Evolutionary conservation across 2,329 filamentous ascomycete species (phyloP).

Genomic region (Exophiala phaeomuriformis): DNA sequence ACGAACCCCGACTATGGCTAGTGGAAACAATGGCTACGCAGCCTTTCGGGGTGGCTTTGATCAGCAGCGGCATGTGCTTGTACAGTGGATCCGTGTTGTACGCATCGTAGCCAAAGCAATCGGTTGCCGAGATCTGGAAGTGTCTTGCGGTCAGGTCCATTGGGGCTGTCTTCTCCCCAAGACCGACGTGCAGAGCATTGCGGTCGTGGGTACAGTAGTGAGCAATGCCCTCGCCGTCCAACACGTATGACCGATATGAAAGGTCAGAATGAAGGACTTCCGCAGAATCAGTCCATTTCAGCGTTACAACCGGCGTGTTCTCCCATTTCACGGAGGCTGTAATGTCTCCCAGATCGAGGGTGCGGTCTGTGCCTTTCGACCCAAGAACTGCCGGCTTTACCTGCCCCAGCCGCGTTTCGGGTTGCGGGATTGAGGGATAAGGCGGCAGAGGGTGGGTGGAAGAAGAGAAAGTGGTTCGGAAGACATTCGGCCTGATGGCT

Average conservation of each 20-base stretch:
- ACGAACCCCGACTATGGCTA: conserved; percentile 56
- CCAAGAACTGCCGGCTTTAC: conserved; percentile 17
- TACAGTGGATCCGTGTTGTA: conserved; percentile 65
- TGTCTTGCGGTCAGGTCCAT: conserved; percentile 63
- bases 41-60: conserved; percentile 58
- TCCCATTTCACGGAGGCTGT: conserved; percentile 54
- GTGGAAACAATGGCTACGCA: conserved; percentile 63
- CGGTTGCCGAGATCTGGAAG: conserved; percentile 61
- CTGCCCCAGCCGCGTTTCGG: conserved; percentile 34
- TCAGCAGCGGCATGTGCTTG: conserved; percentile 66
- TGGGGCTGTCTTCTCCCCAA: conserved; percentile 65
- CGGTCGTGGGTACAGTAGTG: conserved; percentile 59
- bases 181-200: conserved; percentile 58
- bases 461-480: conserved; percentile 61
- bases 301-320: conserved; percentile 50
- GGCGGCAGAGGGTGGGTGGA: conserved; percentile 56
- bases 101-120: conserved; percentile 67
- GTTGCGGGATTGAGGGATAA: conserved; percentile 52
- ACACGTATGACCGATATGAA: conserved; percentile 57
- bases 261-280: conserved; percentile 56
- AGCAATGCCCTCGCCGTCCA: conserved; percentile 55
- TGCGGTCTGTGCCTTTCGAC: conserved; percentile 33
- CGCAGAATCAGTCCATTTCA: conserved; percentile 46
- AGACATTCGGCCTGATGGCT: conserved; percentile 54
- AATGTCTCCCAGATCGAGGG: conserved; percentile 44